Base-by-base conservation (phyloP, 2,329 filamentous ascomycete species). In the Aspergillus quadrilineatus region DNA sequence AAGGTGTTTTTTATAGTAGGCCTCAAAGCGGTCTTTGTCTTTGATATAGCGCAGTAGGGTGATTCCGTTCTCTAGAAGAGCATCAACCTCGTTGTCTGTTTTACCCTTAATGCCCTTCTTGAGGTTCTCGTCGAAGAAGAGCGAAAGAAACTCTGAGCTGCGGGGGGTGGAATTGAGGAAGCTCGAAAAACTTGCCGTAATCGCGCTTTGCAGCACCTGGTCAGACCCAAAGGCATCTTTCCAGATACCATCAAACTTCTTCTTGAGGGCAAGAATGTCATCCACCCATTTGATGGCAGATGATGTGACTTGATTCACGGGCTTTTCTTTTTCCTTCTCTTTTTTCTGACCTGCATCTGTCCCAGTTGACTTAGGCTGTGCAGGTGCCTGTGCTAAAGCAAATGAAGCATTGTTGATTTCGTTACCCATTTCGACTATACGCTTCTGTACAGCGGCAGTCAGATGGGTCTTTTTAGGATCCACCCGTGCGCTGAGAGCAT, bases 1-100 rank as follows among this genome's bases (percentile, higher is more conserved):
- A 26, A 99, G 82, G 75, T 99, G 94, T 71, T 96, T 96, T 79
- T 97, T 96, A 79, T 99, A 97, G 74, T 99, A 99, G 4, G 89
- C 86, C 77, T 99, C 93, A 67, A 99, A 97, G 64, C 96, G 81
- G 70, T 99, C 94, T 75, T 93, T 94, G 68, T 97, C 93, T 54
- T 87, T 85, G 37, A 99, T 84, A 65, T 96, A 97, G 45, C 92
- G 87, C 51, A 99, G 83, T 6, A 99, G 79, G 0, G 88, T 85
- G 59, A 96, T 95, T 10, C 92, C 92, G 70, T 94, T 96, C 57
- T 97, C 92, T 41, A 97, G 79, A 1, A 96, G 85, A 6, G 77
- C 73, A 66, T 97, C 93, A 12, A 97, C 84, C 69, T 97, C 93
- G 29, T 81, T 82, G 66, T 97, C 94, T 0, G 90, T 93, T 79